Conservation (phyloP, 371 early-diverging fungal genomes). For the Actinomortierella wolfii region DNA sequence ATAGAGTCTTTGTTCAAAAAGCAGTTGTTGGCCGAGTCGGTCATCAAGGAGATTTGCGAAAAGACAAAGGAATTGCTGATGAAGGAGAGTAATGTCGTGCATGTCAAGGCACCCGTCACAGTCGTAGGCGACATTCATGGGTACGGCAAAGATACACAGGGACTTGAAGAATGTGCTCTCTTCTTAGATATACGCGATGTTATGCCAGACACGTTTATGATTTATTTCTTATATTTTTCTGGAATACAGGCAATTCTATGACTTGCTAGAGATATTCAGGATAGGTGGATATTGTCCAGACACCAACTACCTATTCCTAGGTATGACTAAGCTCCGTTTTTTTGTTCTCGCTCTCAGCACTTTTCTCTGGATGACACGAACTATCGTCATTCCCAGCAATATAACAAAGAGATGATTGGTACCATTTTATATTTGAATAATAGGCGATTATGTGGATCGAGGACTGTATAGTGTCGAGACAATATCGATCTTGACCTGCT, state of each 20-base stretch:
- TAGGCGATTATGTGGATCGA: conserved; percentile 98
- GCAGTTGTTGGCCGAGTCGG: conserved; percentile 82
- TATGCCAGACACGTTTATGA: background rate
- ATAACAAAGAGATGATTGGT: too few species aligned
- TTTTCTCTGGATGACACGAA: background rate
- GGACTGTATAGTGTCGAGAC: conserved; percentile 96
- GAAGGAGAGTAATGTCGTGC: conserved; percentile 90
- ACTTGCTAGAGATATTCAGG: conserved; percentile 93
- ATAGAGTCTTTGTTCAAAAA: conserved; percentile 73
- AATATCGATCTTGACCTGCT: conserved; percentile 84
- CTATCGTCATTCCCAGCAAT: background rate
- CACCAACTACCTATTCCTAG: conserved; percentile 95
- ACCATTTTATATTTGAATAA: conserved; percentile 11
- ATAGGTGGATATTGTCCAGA: conserved; percentile 93
- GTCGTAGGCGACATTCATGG: conserved; percentile 97
- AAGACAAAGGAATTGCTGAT: conserved; percentile 86
- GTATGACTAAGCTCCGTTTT: conserved; percentile 38
- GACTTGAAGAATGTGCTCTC: too few species aligned
- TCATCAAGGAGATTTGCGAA: conserved; percentile 89
- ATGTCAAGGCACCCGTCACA: conserved; percentile 88
- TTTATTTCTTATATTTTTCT: background rate
- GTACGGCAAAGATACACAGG: conserved; percentile 45
- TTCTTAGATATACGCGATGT: too few species aligned
- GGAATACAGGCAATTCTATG: conserved; percentile 89
- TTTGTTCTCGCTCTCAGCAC: background rate